Evolutionary conservation across 441 rosid genomes (phyloP), one percentile per base, ranked within the genome.

Genomic region (Corymbia citriodora): DNA sequence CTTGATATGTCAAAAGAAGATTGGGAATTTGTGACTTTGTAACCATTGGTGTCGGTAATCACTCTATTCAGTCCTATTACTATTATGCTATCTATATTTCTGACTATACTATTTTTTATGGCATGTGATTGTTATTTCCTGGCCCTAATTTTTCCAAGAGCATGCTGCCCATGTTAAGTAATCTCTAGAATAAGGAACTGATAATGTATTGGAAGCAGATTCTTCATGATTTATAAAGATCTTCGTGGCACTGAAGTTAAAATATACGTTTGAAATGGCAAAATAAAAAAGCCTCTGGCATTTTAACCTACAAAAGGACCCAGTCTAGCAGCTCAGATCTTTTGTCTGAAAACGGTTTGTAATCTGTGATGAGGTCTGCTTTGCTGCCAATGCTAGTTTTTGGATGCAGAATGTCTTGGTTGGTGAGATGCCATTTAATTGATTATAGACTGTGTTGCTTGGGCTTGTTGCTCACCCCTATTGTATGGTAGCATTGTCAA

Each of bases 1-100:
- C 82, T 97, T 55, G 97, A 98, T 92, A 93, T 98, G 97, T 93
- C 96, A 40, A 94, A 93, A 92, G 96, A 94, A 91, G 95, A 93
- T 82, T 98, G 97, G 97, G 95, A 95, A 92, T 89, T 95, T 70
- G 81, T 94, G 91, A 88, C 93, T 89, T 92, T 88, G 57, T 94
- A 92, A 94, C 68, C 61, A 85, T 65, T 55, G 55, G 88, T 45
- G 25, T 19, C 23, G 86, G 90, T 55, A 72, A 86, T 88, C 21
- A 61, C 45, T 79, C n/a, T 25, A 7, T n/a, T 79, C 18, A 45
- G 53, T 33, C 85, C 85, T 79, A 27, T 79, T 23, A 79, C 85
- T 79, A 14, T 79, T 45, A 79, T 79, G 53, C n/a, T 7, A 23
- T 45, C n/a, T 79, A 17, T 45, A 79, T 79, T 12, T 79, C 85